Conservation (phyloP, 495 filamentous ascomycete species). For the Hyphodiscus hymeniophilus region DNA sequence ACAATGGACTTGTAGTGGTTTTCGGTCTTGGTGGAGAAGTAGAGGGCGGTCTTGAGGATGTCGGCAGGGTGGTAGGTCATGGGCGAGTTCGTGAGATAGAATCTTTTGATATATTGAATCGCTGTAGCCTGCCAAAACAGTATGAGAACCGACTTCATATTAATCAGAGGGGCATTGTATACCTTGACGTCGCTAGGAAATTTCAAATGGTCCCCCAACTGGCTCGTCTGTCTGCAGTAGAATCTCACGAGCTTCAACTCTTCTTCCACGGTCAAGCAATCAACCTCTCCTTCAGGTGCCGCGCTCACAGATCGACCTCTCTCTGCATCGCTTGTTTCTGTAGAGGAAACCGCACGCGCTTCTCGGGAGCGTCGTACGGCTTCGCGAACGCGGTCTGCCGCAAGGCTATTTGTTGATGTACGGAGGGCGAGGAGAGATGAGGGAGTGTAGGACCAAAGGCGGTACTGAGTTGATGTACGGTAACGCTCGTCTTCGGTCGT, state of each 20-base stretch:
- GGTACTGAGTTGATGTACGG: slow-evolving; percentile 82
- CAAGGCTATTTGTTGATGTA: slow-evolving; percentile 64
- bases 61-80: slow-evolving; percentile 90
- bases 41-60: slow-evolving; percentile 79
- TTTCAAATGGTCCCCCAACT: slow-evolving; percentile 67
- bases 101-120: slow-evolving; percentile 83
- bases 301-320: slow-evolving; percentile 12
- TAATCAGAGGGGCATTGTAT: slow-evolving; percentile 16
- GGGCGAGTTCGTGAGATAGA: slow-evolving; percentile 88
- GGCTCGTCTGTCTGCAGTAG: slow-evolving; percentile 65
- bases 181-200: slow-evolving; percentile 74
- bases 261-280: slow-evolving; percentile 73
- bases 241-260: slow-evolving; percentile 74
- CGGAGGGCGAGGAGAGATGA: slow-evolving; percentile 60
- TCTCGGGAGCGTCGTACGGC: slow-evolving; percentile 43
- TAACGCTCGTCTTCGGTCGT: slow-evolving; percentile 86
- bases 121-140: slow-evolving; percentile 59
- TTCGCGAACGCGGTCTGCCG: slow-evolving; percentile 60
- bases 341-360: slow-evolving; percentile 27
- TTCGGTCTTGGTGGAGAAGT: slow-evolving; percentile 88
- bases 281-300: slow-evolving; percentile 42
- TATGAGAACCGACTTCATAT: neutral
- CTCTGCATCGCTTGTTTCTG: slow-evolving; percentile 25
- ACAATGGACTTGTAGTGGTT: slow-evolving; percentile 65
- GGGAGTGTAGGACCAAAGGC: slow-evolving; percentile 87